These are phyloP conservation scores for Xylariaceae sp. DNA, from an alignment of 2,329 filamentous ascomycete species.

Conservation along the genomic window DNA sequence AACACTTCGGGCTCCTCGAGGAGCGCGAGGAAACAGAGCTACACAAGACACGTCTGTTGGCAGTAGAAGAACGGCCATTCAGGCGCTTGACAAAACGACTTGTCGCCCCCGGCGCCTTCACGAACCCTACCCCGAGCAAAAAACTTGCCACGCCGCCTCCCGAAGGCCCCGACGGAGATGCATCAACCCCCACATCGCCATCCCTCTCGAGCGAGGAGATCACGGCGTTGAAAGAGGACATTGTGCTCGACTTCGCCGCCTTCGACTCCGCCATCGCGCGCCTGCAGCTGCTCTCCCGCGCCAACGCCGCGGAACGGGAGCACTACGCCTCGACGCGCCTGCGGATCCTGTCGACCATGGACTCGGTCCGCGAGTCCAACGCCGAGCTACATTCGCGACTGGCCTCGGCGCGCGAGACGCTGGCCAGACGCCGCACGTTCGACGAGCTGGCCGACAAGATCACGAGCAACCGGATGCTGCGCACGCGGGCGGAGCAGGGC, in stretches of 20 bases:
- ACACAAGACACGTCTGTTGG: conserved; percentile 79
- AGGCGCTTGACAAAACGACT: conserved; percentile 82
- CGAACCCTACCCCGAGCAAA: conserved; percentile 42
- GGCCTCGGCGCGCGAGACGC: conserved; percentile 66
- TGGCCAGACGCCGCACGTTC: conserved; percentile 76
- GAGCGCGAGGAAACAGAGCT: conserved; percentile 75
- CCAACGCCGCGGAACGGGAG: conserved; percentile 76
- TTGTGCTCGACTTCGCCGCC: conserved; percentile 80
- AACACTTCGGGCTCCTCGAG: conserved; percentile 51
- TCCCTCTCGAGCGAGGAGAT: conserved; percentile 45
- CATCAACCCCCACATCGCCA: conserved; percentile 27
- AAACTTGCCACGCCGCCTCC: conserved; percentile 63
- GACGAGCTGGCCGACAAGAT: conserved; percentile 87
- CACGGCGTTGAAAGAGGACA: conserved; percentile 67
- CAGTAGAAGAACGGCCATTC: conserved; percentile 89
- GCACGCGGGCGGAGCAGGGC: conserved; percentile 77
- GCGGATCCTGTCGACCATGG: conserved; percentile 71
- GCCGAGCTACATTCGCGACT: conserved; percentile 66
- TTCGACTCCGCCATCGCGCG: conserved; percentile 83
- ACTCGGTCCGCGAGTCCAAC: conserved; percentile 72
- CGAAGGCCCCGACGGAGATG: conserved; percentile 39
- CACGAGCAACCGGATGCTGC: conserved; percentile 70
- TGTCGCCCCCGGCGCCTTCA: conserved; percentile 60
- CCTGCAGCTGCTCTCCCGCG: conserved; percentile 78
- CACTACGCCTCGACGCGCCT: conserved; percentile 78